phyloP scores from a whole-genome alignment of 345 rosid species.

The Isatis tinctoria region DNA sequence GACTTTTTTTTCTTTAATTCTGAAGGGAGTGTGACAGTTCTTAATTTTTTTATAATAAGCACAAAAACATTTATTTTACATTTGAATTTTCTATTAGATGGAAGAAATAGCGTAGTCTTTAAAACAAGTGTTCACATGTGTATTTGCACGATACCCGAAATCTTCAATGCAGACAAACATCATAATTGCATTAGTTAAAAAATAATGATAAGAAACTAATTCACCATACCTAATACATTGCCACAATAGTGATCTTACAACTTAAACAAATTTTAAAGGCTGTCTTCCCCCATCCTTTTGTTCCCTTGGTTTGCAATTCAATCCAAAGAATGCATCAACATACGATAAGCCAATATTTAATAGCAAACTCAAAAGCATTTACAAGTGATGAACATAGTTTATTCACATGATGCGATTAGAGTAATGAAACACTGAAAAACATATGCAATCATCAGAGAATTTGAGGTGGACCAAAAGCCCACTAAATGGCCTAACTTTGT shows the following conservation, averaged over 20 bases:
- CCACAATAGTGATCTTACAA: slow-evolving; percentile 3
- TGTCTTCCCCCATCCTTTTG: background rate
- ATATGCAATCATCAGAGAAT: background rate
- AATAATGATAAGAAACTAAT: background rate
- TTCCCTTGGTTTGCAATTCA: slow-evolving; percentile 16
- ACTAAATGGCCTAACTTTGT: background rate
- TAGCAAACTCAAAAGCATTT: background rate
- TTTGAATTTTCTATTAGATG: background rate
- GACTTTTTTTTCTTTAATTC: background rate
- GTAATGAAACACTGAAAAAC: background rate
- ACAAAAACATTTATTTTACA: background rate
- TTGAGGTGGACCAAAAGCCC: slow-evolving; percentile 12
- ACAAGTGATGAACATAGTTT: background rate
- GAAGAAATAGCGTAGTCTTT: background rate
- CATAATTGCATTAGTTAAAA: background rate
- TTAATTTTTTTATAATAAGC: background rate
- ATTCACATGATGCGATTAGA: background rate
- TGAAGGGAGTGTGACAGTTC: background rate
- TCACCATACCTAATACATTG: slow-evolving; percentile 4
- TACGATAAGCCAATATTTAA: background rate
- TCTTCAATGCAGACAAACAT: background rate
- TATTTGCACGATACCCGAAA: background rate
- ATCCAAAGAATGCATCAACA: background rate
- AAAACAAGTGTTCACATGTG: background rate
- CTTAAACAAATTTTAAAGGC: background rate